Evolutionary conservation across 768 basidiomycete species (phyloP).

Genomic region (Lactarius vividus): DNA sequence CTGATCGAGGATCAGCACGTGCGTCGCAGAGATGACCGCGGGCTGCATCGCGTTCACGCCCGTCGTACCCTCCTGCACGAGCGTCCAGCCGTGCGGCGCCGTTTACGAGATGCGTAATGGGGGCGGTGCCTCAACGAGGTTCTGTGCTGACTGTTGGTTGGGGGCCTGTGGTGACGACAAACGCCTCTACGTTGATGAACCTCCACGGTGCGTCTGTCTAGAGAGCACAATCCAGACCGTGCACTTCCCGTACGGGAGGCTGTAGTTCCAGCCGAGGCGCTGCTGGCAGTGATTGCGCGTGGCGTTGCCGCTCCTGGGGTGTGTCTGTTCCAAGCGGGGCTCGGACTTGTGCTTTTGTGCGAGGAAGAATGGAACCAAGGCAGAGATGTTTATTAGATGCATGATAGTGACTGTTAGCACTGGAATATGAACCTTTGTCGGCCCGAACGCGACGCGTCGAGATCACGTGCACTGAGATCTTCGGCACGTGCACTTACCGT

Average conservation of each 20-base stretch:
- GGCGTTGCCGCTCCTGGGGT: constrained; percentile 47
- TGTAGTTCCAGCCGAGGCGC: constrained; percentile 60
- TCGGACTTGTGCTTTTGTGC: constrained; percentile 30
- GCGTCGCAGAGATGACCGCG: constrained; percentile 60
- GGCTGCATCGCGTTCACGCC: constrained; percentile 82
- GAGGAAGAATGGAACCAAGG: neutral
- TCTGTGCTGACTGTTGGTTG: constrained; percentile 5
- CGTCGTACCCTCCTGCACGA: constrained; percentile 64
- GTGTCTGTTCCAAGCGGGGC: constrained; percentile 70
- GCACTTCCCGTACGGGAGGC: constrained; percentile 51
- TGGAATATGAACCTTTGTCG: too few species aligned
- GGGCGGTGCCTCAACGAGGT: constrained; percentile 27
- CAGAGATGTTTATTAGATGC: neutral
- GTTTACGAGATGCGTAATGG: constrained; percentile 19
- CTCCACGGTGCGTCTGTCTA: constrained; percentile 38
- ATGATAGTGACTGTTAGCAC: neutral
- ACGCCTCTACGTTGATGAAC: constrained; percentile 57
- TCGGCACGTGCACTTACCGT: neutral
- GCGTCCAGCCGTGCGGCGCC: constrained; percentile 44
- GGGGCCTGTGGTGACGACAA: constrained; percentile 56
- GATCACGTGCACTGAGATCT: neutral
- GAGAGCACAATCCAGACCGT: constrained; percentile 61
- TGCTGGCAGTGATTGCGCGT: constrained; percentile 47
- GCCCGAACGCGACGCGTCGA: neutral
- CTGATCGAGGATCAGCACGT: constrained; percentile 77